A percentile compares a stretch with the other conserved stretches of the same genome.
Conservation (phyloP, 441 rosid genomes). For the Croton laevigatus region DNA sequence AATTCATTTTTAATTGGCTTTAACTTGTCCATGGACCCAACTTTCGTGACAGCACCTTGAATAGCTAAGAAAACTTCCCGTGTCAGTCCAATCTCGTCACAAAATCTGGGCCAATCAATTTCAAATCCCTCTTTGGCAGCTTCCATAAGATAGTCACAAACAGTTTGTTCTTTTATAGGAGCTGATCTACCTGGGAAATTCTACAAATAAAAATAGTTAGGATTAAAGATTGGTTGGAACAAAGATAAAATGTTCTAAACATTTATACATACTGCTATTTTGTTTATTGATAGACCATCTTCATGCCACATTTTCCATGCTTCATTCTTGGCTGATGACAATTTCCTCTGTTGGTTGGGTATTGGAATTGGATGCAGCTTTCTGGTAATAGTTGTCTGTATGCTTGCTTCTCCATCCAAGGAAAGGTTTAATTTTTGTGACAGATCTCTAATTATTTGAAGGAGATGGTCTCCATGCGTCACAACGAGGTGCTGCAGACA, state of each 20-base stretch:
- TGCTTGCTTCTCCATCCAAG: slow-evolving; percentile 38
- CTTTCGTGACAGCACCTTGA: slow-evolving; percentile 38
- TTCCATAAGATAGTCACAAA: slow-evolving; percentile 41
- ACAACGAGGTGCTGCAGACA: slow-evolving; percentile 43
- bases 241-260: background rate
- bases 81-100: slow-evolving; percentile 37
- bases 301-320: slow-evolving; percentile 56
- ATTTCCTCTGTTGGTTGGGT: slow-evolving; percentile 23
- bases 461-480: slow-evolving; percentile 41
- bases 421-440: slow-evolving; percentile 39
- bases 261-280: slow-evolving; percentile 39
- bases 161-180: slow-evolving; percentile 50
- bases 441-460: slow-evolving; percentile 32
- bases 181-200: slow-evolving; percentile 43
- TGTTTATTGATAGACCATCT: slow-evolving; percentile 38
- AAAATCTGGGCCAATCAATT: slow-evolving; percentile 40
- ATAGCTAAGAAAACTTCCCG: slow-evolving; percentile 30
- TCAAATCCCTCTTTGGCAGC: slow-evolving; percentile 41
- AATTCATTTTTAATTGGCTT: slow-evolving; percentile 48
- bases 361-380: slow-evolving; percentile 13
- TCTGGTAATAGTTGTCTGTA: slow-evolving; percentile 13
- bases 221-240: background rate
- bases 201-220: slow-evolving; percentile 23
- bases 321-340: slow-evolving; percentile 39
- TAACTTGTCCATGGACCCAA: slow-evolving; percentile 45